These are phyloP conservation scores for Phytophthora tentaculata DNA, from an alignment of 352 stramenopile genomes.

Conservation along the genomic window DNA sequence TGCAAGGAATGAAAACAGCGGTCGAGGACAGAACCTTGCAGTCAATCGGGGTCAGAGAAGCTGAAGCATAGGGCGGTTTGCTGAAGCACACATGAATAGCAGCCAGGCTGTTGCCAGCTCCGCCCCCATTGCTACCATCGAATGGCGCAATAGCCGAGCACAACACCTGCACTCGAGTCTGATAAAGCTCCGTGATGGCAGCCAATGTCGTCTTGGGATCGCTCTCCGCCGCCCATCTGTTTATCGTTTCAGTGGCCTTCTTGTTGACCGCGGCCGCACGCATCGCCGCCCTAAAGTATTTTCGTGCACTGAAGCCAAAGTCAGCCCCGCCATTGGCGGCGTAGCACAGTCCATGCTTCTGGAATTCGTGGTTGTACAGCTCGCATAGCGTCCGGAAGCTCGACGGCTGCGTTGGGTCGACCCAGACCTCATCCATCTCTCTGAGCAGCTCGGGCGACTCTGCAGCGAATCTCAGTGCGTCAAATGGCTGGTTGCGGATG, in stretches of 20 bases:
- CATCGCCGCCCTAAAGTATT: constrained; percentile 46
- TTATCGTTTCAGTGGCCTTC: constrained; percentile 38
- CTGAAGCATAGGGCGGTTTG: constrained; percentile 28
- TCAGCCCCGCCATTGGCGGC: constrained; percentile 46
- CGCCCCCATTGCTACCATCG: background rate
- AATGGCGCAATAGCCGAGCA: constrained; percentile 39
- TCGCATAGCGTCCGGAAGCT: constrained; percentile 63
- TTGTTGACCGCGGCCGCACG: constrained; percentile 23
- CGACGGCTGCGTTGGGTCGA: constrained; percentile 53
- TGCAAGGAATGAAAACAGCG: constrained; percentile 36
- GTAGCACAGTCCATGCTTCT: constrained; percentile 89
- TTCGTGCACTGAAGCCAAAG: constrained; percentile 33
- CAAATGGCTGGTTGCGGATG: constrained; percentile 44
- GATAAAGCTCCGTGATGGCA: constrained; percentile 44
- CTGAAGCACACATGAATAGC: constrained; percentile 51
- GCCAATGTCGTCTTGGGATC: constrained; percentile 33
- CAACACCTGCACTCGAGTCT: constrained; percentile 42
- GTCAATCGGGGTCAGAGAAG: constrained; percentile 30
- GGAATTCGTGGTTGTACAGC: constrained; percentile 90
- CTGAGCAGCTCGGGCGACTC: constrained; percentile 40
- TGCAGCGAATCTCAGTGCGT: constrained; percentile 33
- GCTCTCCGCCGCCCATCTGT: constrained; percentile 32
- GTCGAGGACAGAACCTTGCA: constrained; percentile 27
- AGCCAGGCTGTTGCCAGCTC: constrained; percentile 36
- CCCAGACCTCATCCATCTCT: constrained; percentile 47